A percentile compares a stretch with the other conserved stretches of the same genome.
These are phyloP conservation scores for Lentinula detonsa DNA, from an alignment of 768 basidiomycete genomes.

Conservation along the genomic window DNA sequence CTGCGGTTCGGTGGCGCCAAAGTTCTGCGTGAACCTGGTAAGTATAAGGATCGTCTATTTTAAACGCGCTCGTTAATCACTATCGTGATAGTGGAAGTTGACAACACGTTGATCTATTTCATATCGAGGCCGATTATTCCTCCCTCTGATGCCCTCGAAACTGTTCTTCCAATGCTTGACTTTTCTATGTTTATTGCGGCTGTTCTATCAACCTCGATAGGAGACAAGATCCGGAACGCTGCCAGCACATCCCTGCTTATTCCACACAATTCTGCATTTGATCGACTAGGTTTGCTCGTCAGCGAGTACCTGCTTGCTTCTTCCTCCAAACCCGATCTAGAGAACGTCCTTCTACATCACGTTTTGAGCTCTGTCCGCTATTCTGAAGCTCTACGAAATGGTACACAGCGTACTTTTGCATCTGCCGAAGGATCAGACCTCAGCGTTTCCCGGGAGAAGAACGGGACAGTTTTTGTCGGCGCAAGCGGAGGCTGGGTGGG, in stretches of 20 bases:
- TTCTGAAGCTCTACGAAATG: constrained; percentile 48
- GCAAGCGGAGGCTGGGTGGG: constrained; percentile 78
- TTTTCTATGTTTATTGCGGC: constrained; percentile 89
- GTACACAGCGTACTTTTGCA: constrained; percentile 65
- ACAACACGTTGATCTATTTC: constrained; percentile 85
- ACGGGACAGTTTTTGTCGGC: constrained; percentile 47
- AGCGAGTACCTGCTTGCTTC: constrained; percentile 81
- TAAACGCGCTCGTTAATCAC: constrained; percentile 9
- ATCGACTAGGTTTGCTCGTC: constrained; percentile 75
- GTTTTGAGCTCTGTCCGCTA: constrained; percentile 75
- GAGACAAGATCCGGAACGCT: constrained; percentile 55
- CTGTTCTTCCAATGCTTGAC: constrained; percentile 76
- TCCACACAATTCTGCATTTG: constrained; percentile 87
- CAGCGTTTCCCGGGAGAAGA: constrained; percentile 52
- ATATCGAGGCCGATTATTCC: constrained; percentile 78
- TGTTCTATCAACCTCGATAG: constrained; percentile 80
- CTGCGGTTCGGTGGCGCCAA: constrained; percentile 82
- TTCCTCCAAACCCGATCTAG: constrained; percentile 73
- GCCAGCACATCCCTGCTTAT: constrained; percentile 79
- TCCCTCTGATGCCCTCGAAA: constrained; percentile 75
- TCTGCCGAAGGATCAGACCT: constrained; percentile 86
- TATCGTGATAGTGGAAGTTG: constrained; percentile 51
- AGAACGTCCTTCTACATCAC: constrained; percentile 85
- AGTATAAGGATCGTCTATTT: constrained; percentile 18
- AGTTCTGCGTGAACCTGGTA: constrained; percentile 73